These are phyloP conservation scores for Apiospora rasikravindrae DNA, from an alignment of 2,329 filamentous ascomycete species.

Conservation along the genomic window DNA sequence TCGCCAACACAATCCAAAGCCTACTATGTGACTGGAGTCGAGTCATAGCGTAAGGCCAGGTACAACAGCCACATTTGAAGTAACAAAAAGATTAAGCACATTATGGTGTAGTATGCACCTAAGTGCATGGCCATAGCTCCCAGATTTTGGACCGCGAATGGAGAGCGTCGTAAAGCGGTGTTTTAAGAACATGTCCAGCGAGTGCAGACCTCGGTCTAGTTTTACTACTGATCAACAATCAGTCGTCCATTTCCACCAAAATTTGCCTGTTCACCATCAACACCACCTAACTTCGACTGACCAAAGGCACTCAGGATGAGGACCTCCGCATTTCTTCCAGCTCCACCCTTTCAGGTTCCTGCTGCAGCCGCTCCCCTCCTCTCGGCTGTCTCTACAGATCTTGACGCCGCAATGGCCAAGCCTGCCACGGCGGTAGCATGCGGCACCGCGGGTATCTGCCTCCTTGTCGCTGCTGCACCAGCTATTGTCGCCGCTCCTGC, in stretches of 20 bases:
- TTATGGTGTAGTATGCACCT: neutral
- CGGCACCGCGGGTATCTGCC: neutral
- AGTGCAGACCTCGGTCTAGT: slow-evolving; percentile 4
- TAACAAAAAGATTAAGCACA: neutral
- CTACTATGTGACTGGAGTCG: too few relatives aligned
- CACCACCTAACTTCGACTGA: slow-evolving; percentile 2
- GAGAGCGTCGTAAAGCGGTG: neutral
- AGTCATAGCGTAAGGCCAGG: neutral
- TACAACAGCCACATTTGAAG: neutral
- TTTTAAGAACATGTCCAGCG: neutral
- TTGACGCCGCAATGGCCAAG: neutral
- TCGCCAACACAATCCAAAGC: too few relatives aligned
- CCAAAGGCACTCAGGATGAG: neutral
- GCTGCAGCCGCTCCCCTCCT: neutral
- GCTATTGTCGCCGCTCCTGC: neutral
- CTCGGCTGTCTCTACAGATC: neutral
- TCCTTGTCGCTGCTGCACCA: slow-evolving; percentile 2
- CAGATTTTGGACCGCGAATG: neutral
- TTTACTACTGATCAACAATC: slow-evolving; percentile 1
- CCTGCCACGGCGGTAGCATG: slow-evolving; percentile 3
- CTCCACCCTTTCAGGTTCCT: neutral
- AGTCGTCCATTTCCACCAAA: slow-evolving; percentile 5
- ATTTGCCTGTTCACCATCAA: slow-evolving; percentile 2
- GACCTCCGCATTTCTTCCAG: neutral
- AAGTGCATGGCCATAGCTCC: slow-evolving; percentile 4